Evolutionary conservation across 257 asterid genomes (phyloP).

Genomic region (Eustoma russellianum): DNA sequence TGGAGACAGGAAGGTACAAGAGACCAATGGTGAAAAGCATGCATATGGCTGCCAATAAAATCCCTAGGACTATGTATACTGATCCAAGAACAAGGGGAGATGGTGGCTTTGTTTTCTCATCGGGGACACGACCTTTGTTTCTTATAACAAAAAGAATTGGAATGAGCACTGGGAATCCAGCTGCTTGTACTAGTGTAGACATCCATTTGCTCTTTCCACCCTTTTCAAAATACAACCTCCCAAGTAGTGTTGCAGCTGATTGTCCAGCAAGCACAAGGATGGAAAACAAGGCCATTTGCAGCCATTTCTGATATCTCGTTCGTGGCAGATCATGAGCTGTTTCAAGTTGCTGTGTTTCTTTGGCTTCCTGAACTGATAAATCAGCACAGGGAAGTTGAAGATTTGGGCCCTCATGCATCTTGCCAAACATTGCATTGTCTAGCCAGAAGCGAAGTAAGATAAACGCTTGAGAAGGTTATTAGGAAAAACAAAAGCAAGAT

Average conservation of each 20-base stretch:
- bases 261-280: conserved; percentile 30
- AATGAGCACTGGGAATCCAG: conserved; percentile 34
- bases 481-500: background rate
- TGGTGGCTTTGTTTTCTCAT: background rate
- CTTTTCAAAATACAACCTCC: conserved; percentile 31
- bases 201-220: conserved; percentile 46
- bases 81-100: conserved; percentile 13
- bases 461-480: background rate
- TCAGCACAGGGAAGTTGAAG: background rate
- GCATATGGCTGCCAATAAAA: conserved; percentile 28
- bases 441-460: background rate
- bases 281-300: conserved; percentile 21
- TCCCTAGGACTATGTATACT: conserved; percentile 31
- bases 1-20: conserved; percentile 47
- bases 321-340: background rate
- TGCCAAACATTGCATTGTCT: too few relatives aligned
- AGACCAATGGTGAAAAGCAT: conserved; percentile 47
- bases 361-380: conserved; percentile 17
- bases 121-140: background rate
- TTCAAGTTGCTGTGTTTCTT: conserved; percentile 4
- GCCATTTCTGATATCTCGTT: conserved; percentile 16
- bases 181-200: conserved; percentile 26
- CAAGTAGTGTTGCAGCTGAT: conserved; percentile 27
- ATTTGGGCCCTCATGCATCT: too few relatives aligned
- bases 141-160: conserved; percentile 22